Base-by-base conservation (phyloP, 805 yeast genomes). In the Blastobotrys attinorum region DNA sequence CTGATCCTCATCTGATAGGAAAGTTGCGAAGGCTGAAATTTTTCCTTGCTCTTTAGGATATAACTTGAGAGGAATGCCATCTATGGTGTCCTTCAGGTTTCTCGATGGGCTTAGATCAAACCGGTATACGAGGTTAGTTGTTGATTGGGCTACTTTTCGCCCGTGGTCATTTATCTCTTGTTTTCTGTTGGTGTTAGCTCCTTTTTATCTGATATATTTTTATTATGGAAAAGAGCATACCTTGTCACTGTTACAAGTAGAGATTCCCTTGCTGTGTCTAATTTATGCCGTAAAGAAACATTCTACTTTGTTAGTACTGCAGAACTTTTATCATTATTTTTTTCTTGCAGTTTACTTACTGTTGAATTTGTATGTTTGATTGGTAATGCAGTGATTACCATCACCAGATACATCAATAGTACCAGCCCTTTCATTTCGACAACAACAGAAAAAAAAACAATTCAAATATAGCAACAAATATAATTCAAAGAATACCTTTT, bases 61-160 rank as follows among this genome's bases (percentile, higher is more conserved):
- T 34, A 50, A 34, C 27, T 48, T 48, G 22, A 50, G 33, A 3
- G 54, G 54, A 18, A 50, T 31, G 20, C 47, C 51, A 3, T 52
- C 51, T 3, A 48, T 22, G 1, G 54, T 48, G n/a, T 17, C 35
- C 21, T 32, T 25, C 11, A 43, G 17, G 22, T 31, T 44, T 10
- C 33, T 22, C 10, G 51, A 34, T 11, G 39, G 27, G 13, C 31
- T 15, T 18, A 48, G 25, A 34, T 50, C 52, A 37, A 47, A 49
- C 34, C 17, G 29, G 18, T 21, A 37, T 22, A 37, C 15, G 15
- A 21, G 23, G 8, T 22, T 37, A 31, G 39, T 37, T n/a, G 27
- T 18, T 16, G 16, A 29, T 22, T 37, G 39, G 18, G 39, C 39
- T 10, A 37, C 10, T 22, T 18, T n/a, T 13, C 31, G 21, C 21